Percentiles rank a stretch among this genome's conserved stretches.
Conservation (phyloP, 257 asterid species). For the Plectranthus barbatus region DNA sequence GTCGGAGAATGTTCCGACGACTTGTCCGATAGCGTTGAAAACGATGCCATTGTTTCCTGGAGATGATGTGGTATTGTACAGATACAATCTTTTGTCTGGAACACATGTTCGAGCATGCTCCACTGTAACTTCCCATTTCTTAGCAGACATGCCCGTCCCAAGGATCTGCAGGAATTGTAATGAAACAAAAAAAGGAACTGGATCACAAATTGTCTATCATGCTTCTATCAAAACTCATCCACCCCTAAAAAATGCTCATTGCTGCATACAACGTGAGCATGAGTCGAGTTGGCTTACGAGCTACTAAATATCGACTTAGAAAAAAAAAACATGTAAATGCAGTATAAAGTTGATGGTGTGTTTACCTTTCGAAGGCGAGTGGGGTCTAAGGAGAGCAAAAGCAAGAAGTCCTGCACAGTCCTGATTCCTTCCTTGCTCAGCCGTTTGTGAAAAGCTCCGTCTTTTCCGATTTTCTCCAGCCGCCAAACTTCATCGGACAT, state of each 20-base stretch:
- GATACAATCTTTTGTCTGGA: slow-evolving; percentile 47
- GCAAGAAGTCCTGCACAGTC: slow-evolving; percentile 75
- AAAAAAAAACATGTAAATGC: not conserved
- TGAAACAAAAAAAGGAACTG: not conserved
- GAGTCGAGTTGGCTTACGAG: too few relatives aligned
- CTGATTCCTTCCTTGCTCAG: slow-evolving; percentile 58
- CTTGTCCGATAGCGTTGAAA: slow-evolving; percentile 65
- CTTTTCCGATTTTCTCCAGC: slow-evolving; percentile 86
- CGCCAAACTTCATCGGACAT: slow-evolving; percentile 86
- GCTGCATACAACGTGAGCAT: too few relatives aligned
- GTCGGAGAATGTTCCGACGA: slow-evolving; percentile 46
- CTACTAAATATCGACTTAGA: too few relatives aligned
- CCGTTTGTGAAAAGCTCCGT: slow-evolving; percentile 84
- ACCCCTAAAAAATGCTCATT: not conserved
- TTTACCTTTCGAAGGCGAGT: slow-evolving; percentile 68
- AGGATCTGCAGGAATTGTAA: slow-evolving; percentile 36
- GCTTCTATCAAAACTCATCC: not conserved
- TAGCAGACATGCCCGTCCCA: slow-evolving; percentile 67
- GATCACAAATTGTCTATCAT: not conserved
- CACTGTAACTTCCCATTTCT: slow-evolving; percentile 77
- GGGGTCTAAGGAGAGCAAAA: slow-evolving; percentile 48
- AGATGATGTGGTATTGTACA: slow-evolving; percentile 26
- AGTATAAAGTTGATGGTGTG: not conserved
- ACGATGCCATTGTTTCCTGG: slow-evolving; percentile 41
- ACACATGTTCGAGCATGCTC: slow-evolving; percentile 88